Evolutionary conservation across 768 basidiomycete species (phyloP), one percentile per base, ranked within the genome.

Genomic region (Kwoniella sp.): DNA sequence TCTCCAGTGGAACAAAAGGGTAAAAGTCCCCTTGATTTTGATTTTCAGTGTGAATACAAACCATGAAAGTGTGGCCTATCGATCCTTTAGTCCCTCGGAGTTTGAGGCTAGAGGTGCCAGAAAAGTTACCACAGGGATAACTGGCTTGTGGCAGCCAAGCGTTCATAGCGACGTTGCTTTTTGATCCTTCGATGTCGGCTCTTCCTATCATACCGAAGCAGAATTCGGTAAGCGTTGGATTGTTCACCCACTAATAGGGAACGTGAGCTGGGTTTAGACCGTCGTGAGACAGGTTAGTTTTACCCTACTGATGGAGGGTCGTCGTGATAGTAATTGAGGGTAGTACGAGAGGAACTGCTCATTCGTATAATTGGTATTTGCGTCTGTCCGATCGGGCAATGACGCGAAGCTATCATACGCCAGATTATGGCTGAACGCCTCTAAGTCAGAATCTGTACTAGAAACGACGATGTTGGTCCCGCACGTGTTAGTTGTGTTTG

Each of bases 351-450:
- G 87, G 87, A 88, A 88, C 87, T 83, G 85, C 85, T 85, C 85
- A 86, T 88, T 87, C 87, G 85, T 86, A 87, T 86, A 87, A 85
- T 87, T 87, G 87, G 87, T 87, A 86, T 87, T 86, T 87, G 86
- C 85, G 81, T 83, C 85, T 87, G 61, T 61, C 60, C 60, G 60
- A 61, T 61, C 60, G 60, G 60, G 60, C 87, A 87, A 85, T 87
- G 86, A 84, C n/a, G n/a, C 81, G 85, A 87, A 86, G 86, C 86
- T 87, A 88, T 85, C 86, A 87, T 86, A 85, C 85, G 87, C 85
- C 86, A 86, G 87, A 87, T 88, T 87, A 88, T 87, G 87, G 85
- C 87, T 88, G 86, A 88, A 88, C 84, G 86, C 87, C 87, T 88
- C 87, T 87, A 87, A 87, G 86, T 82, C 86, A 87, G 86, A 87